Conservation (phyloP, 345 rosid genomes). For the Brassica juncea region DNA sequence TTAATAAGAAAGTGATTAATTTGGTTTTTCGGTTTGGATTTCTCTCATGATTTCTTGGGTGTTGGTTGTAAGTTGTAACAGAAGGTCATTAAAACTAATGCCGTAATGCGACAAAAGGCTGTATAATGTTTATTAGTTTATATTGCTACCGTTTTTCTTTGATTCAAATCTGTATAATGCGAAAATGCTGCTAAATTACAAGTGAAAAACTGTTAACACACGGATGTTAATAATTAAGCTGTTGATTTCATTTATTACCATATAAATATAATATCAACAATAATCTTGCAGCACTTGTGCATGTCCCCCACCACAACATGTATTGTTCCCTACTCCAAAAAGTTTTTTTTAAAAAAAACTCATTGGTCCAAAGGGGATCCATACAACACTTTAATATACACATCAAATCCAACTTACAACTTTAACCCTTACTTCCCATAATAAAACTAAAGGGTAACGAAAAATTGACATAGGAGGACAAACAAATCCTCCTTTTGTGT, state of each 20-base stretch:
- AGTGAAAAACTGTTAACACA: background rate
- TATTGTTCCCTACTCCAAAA: conserved; percentile 38
- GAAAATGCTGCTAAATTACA: background rate
- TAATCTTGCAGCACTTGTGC: conserved; percentile 14
- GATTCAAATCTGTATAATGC: background rate
- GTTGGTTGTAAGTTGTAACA: background rate
- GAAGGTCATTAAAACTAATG: background rate
- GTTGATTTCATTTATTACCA: conserved; percentile 18
- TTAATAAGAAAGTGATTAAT: too few relatives aligned
- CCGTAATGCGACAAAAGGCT: background rate
- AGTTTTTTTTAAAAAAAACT: conserved; percentile 17
- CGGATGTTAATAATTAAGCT: conserved; percentile 5
- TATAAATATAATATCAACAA: conserved; percentile 10
- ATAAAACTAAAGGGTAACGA: conserved; percentile 23
- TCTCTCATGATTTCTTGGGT: background rate
- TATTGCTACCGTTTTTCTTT: background rate
- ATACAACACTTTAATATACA: conserved; percentile 36
- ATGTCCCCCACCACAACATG: conserved; percentile 30
- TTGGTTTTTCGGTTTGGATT: background rate
- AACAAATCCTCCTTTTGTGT: conserved; percentile 9
- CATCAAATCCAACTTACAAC: conserved; percentile 38
- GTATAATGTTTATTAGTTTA: background rate
- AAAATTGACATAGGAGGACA: conserved; percentile 19
- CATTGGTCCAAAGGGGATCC: conserved; percentile 36
- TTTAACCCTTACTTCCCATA: conserved; percentile 31